These are phyloP conservation scores for Simmondsia chinensis DNA, from an alignment of 148 eudicot species.

Conservation along the genomic window DNA sequence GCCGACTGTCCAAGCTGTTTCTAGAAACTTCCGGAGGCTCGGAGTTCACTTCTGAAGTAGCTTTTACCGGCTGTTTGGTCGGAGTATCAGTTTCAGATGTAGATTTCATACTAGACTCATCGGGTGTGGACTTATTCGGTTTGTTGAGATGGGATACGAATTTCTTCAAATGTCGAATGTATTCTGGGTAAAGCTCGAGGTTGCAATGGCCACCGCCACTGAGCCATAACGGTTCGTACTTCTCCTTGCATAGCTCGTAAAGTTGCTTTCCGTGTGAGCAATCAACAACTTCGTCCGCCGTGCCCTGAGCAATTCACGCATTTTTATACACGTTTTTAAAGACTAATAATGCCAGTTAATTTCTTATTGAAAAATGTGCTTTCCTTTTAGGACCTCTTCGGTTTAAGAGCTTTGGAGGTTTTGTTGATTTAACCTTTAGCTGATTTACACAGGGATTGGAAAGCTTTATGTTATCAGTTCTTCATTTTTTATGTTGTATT, in stretches of 20 bases:
- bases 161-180: conserved; percentile 71
- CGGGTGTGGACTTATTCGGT: conserved; percentile 25
- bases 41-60: conserved; percentile 28
- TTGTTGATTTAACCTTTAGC: no score
- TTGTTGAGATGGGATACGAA: conserved; percentile 63
- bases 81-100: conserved; percentile 32
- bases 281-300: conserved; percentile 93
- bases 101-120: conserved; percentile 27
- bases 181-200: conserved; percentile 88
- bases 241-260: conserved; percentile 73
- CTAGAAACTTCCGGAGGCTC: conserved; percentile 61
- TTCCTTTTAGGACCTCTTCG: no score
- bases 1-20: conserved; percentile 87
- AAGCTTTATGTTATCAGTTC: no score
- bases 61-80: conserved; percentile 25
- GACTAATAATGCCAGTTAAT: no score
- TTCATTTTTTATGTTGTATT: no score
- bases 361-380: no score
- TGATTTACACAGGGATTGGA: no score
- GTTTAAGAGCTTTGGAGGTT: no score
- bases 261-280: conserved; percentile 94
- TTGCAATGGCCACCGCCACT: conserved; percentile 94
- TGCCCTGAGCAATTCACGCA: conserved; percentile 38
- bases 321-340: no score
- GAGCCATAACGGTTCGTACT: conserved; percentile 89